phyloP scores from a whole-genome alignment of 768 basidiomycete genomes.

The Nidularia pulvinata region DNA sequence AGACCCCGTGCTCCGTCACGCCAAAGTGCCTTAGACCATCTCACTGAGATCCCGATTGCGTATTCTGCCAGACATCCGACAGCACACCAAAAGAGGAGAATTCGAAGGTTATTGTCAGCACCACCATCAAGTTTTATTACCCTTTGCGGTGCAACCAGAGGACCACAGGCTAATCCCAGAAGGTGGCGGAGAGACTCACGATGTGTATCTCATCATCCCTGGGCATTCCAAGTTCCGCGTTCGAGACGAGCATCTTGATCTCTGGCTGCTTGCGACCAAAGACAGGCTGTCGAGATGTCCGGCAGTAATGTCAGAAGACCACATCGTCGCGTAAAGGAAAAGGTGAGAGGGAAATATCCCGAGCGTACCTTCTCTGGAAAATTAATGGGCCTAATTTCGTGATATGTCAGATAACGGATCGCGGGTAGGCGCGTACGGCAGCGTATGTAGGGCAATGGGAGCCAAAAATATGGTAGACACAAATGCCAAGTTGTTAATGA shows the following conservation, averaged over 20 bases:
- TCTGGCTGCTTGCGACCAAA: slow-evolving; percentile 56
- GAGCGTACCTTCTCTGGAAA: slow-evolving; percentile 57
- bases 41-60: slow-evolving; percentile 74
- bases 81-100: neutral
- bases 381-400: slow-evolving; percentile 56
- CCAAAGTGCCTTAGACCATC: slow-evolving; percentile 66
- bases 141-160: too few relatives aligned
- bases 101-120: neutral
- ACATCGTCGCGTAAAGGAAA: too few relatives aligned
- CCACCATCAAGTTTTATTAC: too few relatives aligned
- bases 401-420: neutral
- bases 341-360: neutral
- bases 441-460: too few relatives aligned
- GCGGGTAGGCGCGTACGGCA: too few relatives aligned
- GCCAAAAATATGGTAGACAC: neutral
- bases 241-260: slow-evolving; percentile 36
- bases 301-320: neutral
- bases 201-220: slow-evolving; percentile 59
- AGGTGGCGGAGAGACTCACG: slow-evolving; percentile 24
- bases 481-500: neutral
- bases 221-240: slow-evolving; percentile 15
- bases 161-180: neutral
- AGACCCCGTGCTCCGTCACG: slow-evolving; percentile 47
- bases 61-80: slow-evolving; percentile 43
- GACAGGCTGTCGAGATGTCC: slow-evolving; percentile 39